phyloP scores from a whole-genome alignment of 2,329 filamentous ascomycete species.

The Alternaria rosae region DNA sequence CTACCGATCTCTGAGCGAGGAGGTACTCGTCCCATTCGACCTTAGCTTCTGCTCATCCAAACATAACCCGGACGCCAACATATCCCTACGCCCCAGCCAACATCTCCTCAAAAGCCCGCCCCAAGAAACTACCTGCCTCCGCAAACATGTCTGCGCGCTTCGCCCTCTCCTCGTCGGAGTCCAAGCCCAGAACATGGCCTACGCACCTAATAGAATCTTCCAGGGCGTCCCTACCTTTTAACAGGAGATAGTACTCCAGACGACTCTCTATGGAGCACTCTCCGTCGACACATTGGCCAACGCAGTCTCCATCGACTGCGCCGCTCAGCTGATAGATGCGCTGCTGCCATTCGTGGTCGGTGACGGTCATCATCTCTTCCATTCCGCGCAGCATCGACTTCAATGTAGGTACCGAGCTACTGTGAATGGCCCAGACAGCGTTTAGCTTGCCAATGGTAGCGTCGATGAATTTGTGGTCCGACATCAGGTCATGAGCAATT shows the following conservation, averaged over 20 bases:
- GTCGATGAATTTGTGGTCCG: background rate
- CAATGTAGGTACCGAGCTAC: background rate
- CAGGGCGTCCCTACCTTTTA: conserved; percentile 16
- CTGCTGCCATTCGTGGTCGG: conserved; percentile 18
- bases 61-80: background rate
- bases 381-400: conserved; percentile 23
- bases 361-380: conserved; percentile 18
- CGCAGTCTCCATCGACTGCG: background rate
- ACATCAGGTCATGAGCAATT: conserved; percentile 18
- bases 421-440: conserved; percentile 18
- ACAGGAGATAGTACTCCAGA: conserved; percentile 30
- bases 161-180: conserved; percentile 14
- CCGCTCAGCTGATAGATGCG: conserved; percentile 17
- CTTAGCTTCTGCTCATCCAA: background rate
- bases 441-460: conserved; percentile 17
- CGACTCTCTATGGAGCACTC: conserved; percentile 20
- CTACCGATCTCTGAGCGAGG: background rate
- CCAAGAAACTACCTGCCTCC: conserved; percentile 23
- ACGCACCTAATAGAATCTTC: conserved; percentile 22
- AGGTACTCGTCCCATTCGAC: background rate
- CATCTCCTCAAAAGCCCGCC: conserved; percentile 11
- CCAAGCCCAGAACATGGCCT: conserved; percentile 15
- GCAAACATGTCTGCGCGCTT: conserved; percentile 17
- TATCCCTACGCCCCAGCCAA: background rate
- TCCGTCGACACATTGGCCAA: conserved; percentile 17